phyloP scores from a whole-genome alignment of 2,329 filamentous ascomycete species.

The Pezizomycotina sp. region DNA sequence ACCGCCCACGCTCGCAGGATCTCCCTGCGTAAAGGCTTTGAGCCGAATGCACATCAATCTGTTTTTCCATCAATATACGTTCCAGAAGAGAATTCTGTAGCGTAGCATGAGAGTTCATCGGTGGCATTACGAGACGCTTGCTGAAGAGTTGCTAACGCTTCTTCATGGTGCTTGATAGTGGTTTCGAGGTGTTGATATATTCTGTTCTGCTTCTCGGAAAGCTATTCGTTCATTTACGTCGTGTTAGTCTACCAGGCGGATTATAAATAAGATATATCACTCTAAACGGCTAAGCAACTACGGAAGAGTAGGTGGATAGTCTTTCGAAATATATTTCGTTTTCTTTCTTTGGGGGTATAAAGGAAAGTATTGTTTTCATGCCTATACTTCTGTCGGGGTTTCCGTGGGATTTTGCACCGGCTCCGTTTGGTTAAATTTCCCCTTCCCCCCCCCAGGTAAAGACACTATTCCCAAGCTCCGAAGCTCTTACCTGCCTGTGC shows the following conservation, averaged over 20 bases:
- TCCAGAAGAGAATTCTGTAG: conserved; percentile 93
- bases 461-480: too few species aligned
- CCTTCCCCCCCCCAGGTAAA: too few species aligned
- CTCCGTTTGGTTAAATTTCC: too few species aligned
- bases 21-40: conserved; percentile 78
- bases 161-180: conserved; percentile 92
- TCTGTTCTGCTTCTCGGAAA: conserved; percentile 90
- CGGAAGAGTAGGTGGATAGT: too few species aligned
- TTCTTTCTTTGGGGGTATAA: too few species aligned
- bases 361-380: too few species aligned
- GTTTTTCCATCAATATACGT: conserved; percentile 89
- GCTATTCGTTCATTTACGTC: conserved; percentile 30
- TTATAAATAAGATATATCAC: too few species aligned
- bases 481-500: conserved; percentile 54
- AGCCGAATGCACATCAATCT: conserved; percentile 91
- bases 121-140: conserved; percentile 86
- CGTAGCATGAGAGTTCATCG: conserved; percentile 96
- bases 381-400: too few species aligned
- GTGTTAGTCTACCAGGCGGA: too few species aligned
- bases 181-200: conserved; percentile 99
- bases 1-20: conserved; percentile 36
- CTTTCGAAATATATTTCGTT: too few species aligned
- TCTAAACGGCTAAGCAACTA: too few species aligned
- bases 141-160: conserved; percentile 79
- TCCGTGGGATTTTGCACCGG: too few species aligned